Conservation (phyloP, 768 basidiomycete genomes). For the Solioccasus polychromus region DNA sequence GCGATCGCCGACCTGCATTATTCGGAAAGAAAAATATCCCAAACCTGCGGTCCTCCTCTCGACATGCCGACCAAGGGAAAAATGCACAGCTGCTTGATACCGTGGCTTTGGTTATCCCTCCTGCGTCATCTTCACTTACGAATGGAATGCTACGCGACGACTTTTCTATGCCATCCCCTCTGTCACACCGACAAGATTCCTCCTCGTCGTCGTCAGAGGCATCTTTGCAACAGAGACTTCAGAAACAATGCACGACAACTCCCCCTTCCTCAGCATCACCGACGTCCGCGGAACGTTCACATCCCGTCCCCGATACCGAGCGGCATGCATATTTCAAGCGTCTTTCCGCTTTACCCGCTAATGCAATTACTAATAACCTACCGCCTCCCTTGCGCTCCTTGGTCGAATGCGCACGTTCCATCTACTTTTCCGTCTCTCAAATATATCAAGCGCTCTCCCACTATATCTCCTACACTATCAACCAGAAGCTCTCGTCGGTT, state of each 20-base stretch:
- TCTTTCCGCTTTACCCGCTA: constrained; percentile 71
- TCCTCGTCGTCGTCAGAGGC: constrained; percentile 38
- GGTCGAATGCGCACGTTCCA: constrained; percentile 86
- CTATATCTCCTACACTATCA: constrained; percentile 78
- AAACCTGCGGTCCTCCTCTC: constrained; percentile 60
- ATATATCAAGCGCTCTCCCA: constrained; percentile 87
- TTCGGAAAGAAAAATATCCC: constrained; percentile 81
- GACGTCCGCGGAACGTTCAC: constrained; percentile 32
- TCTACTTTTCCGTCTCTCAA: constrained; percentile 90
- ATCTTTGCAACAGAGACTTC: constrained; percentile 19
- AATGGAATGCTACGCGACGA: constrained; percentile 24
- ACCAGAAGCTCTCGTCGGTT: constrained; percentile 78
- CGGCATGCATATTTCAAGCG: constrained; percentile 93
- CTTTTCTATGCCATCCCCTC: constrained; percentile 37
- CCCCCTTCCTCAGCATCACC: constrained; percentile 39
- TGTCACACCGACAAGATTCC: constrained; percentile 46
- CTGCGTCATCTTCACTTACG: constrained; percentile 7
- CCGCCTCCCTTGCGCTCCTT: constrained; percentile 67
- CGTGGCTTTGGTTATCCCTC: constrained; percentile 10
- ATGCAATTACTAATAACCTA: constrained; percentile 59
- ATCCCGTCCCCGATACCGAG: constrained; percentile 61
- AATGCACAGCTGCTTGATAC: constrained; percentile 27
- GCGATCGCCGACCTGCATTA: constrained; percentile 37
- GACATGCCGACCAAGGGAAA: constrained; percentile 32
- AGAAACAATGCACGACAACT: constrained; percentile 29